These are phyloP conservation scores for Salisapilia sapeloensis DNA, from an alignment of 352 stramenopile genomes.

Conservation along the genomic window DNA sequence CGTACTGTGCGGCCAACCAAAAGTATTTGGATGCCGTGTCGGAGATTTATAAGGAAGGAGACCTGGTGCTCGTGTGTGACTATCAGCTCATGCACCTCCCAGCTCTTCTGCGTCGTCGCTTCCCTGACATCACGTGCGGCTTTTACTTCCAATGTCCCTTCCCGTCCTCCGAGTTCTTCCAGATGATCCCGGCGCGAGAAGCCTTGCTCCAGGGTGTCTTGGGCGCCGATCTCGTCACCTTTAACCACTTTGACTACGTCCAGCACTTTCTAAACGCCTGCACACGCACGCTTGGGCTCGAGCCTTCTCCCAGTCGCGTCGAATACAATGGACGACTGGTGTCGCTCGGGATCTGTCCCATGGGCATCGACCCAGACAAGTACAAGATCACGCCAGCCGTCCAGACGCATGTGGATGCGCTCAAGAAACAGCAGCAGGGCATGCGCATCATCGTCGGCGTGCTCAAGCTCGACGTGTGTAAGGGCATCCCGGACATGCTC, in stretches of 20 bases:
- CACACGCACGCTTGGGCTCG: conserved; percentile 74
- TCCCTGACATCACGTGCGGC: conserved; percentile 59
- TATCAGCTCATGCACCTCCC: conserved; percentile 83
- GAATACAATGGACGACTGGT: conserved; percentile 80
- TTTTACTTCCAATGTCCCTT: conserved; percentile 86
- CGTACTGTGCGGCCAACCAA: conserved; percentile 77
- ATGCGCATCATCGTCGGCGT: conserved; percentile 69
- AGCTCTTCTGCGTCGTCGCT: conserved; percentile 47
- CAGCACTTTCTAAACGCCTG: conserved; percentile 76
- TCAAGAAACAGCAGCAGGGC: conserved; percentile 34
- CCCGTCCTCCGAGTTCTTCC: conserved; percentile 82
- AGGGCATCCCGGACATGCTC: conserved; percentile 81
- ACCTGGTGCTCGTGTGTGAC: conserved; percentile 79
- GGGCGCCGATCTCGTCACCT: conserved; percentile 72
- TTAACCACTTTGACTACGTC: conserved; percentile 85
- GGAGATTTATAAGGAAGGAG: conserved; percentile 72
- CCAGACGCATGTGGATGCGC: conserved; percentile 22
- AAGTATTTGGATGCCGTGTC: conserved; percentile 69
- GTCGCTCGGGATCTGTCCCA: conserved; percentile 75
- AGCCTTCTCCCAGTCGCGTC: conserved; percentile 70
- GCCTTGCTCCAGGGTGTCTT: conserved; percentile 65
- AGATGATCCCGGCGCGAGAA: conserved; percentile 71
- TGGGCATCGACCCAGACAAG: conserved; percentile 78
- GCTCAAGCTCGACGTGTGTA: conserved; percentile 67
- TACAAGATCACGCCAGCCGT: conserved; percentile 54